Evolutionary conservation across 768 basidiomycete genomes (phyloP).

Genomic region (Termitomyces titanicus): DNA sequence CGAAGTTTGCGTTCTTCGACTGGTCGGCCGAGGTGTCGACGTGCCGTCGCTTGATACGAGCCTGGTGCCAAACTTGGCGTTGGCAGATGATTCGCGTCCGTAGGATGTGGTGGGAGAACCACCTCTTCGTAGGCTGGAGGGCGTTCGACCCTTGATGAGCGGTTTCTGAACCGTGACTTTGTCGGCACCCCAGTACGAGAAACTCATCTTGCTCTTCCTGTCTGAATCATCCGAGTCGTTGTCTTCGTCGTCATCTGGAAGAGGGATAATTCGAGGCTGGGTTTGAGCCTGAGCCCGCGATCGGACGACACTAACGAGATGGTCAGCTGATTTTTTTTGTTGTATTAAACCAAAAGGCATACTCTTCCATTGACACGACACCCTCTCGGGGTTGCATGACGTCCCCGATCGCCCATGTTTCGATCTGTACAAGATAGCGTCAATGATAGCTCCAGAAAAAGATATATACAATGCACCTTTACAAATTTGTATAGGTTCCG

Average conservation of each 20-base stretch:
- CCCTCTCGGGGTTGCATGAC: conserved; percentile 74
- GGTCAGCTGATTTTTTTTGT: neutral
- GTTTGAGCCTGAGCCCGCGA: conserved; percentile 59
- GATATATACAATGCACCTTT: conserved; percentile 47
- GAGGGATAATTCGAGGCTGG: conserved; percentile 64
- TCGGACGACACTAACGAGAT: conserved; percentile 55
- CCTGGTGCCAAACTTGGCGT: conserved; percentile 90
- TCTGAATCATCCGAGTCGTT: conserved; percentile 81
- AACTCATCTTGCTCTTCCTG: conserved; percentile 90
- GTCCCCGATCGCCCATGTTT: conserved; percentile 83
- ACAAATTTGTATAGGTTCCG: conserved; percentile 93
- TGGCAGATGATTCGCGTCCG: conserved; percentile 78
- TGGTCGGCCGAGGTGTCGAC: conserved; percentile 50
- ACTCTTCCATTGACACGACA: conserved; percentile 91
- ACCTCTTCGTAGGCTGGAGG: conserved; percentile 38
- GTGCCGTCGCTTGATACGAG: conserved; percentile 62
- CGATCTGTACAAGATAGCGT: conserved; percentile 48
- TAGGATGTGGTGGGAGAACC: conserved; percentile 52
- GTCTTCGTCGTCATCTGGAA: conserved; percentile 60
- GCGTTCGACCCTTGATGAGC: conserved; percentile 45
- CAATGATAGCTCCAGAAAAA: neutral
- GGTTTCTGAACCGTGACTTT: conserved; percentile 87
- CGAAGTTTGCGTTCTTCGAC: conserved; percentile 53
- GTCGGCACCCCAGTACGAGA: conserved; percentile 92
- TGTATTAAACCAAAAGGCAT: conserved; percentile 26